Evolutionary conservation across 805 yeast species (phyloP).

Genomic region (Cyberlindnera xishuangbannaensis): DNA sequence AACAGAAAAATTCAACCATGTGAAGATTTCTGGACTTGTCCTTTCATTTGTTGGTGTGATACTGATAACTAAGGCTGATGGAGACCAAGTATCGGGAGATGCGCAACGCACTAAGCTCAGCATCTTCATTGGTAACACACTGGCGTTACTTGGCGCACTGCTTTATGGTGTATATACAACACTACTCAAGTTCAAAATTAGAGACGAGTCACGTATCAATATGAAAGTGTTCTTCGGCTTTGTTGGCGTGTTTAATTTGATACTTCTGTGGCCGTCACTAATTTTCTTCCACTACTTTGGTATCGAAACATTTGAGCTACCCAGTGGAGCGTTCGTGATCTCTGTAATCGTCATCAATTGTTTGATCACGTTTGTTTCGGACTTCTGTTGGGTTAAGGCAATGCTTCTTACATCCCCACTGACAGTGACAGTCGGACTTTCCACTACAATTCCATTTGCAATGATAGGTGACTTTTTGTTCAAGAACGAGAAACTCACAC

Average conservation of each 20-base stretch:
- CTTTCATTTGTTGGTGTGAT: slow-evolving; percentile 75
- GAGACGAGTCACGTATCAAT: slow-evolving; percentile 69
- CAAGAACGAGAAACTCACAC: slow-evolving; percentile 55
- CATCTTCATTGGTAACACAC: slow-evolving; percentile 59
- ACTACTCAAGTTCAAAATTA: slow-evolving; percentile 65
- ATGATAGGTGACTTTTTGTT: slow-evolving; percentile 84
- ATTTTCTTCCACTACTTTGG: slow-evolving; percentile 57
- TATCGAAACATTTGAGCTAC: slow-evolving; percentile 68
- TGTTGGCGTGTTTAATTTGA: slow-evolving; percentile 78
- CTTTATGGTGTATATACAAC: slow-evolving; percentile 91
- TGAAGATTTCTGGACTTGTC: slow-evolving; percentile 64
- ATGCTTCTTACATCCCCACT: slow-evolving; percentile 90
- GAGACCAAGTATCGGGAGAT: slow-evolving; percentile 17
- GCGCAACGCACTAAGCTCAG: slow-evolving; percentile 23
- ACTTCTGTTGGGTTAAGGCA: slow-evolving; percentile 94
- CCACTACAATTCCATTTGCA: slow-evolving; percentile 91
- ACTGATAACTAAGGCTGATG: slow-evolving; percentile 68
- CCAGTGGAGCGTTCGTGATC: slow-evolving; percentile 47
- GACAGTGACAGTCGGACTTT: slow-evolving; percentile 91
- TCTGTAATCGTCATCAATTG: slow-evolving; percentile 59
- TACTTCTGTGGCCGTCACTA: slow-evolving; percentile 79
- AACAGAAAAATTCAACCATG: slow-evolving; percentile 60
- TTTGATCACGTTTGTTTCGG: slow-evolving; percentile 75
- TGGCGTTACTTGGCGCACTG: slow-evolving; percentile 83
- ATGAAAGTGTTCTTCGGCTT: slow-evolving; percentile 91